phyloP scores from a whole-genome alignment of 2,329 filamentous ascomycete genomes.

The Emericellopsis cladophorae region DNA sequence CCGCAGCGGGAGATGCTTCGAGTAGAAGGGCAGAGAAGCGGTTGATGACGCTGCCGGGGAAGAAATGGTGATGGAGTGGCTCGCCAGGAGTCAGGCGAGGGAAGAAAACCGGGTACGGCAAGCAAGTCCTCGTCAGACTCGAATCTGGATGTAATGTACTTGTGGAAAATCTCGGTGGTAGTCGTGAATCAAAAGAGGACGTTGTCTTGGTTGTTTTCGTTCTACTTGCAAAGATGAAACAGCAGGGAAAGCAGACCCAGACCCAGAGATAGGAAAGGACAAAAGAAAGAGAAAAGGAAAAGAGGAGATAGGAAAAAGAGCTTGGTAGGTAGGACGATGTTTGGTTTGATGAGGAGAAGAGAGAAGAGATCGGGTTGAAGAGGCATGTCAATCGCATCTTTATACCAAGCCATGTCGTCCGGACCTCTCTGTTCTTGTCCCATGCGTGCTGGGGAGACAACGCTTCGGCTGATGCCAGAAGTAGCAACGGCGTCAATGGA shows the following conservation, averaged over 20 bases:
- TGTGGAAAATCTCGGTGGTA: background rate
- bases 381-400: background rate
- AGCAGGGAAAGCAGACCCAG: slow-evolving; percentile 2
- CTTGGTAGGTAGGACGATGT: slow-evolving; percentile 6
- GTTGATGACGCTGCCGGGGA: slow-evolving; percentile 12
- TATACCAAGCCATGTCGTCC: background rate
- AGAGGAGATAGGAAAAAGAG: slow-evolving; percentile 7
- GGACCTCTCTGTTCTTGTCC: background rate
- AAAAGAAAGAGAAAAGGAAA: slow-evolving; percentile 9
- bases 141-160: background rate
- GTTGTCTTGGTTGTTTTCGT: background rate
- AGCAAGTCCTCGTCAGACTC: background rate
- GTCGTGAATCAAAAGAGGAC: background rate
- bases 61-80: slow-evolving; percentile 16
- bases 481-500: background rate
- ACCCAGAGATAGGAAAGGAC: slow-evolving; percentile 12
- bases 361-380: slow-evolving; percentile 5
- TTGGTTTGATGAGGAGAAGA: slow-evolving; percentile 10
- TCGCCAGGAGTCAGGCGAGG: background rate
- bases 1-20: slow-evolving; percentile 26
- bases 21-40: slow-evolving; percentile 23
- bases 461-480: background rate
- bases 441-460: background rate
- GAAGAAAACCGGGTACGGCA: background rate
- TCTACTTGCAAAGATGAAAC: background rate